These are phyloP conservation scores for Aspergillus campestris DNA, from an alignment of 495 filamentous ascomycete genomes.

Conservation along the genomic window DNA sequence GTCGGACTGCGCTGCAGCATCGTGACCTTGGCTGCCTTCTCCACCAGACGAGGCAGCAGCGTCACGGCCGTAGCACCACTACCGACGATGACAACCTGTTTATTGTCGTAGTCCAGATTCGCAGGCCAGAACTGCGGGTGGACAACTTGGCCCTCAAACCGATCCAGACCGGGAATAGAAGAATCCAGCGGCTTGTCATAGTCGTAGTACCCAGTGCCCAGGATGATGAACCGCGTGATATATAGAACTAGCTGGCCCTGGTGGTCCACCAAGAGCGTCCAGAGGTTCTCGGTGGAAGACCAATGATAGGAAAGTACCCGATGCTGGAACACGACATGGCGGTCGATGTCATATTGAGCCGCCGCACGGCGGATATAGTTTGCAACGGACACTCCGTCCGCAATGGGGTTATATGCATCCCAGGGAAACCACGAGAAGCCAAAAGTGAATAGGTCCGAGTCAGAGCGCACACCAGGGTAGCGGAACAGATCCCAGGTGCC, in stretches of 20 bases:
- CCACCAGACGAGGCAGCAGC: conserved; percentile 21
- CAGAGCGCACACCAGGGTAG: conserved; percentile 62
- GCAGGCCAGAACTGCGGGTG: conserved; percentile 39
- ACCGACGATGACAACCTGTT: conserved; percentile 39
- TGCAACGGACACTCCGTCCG: conserved; percentile 48
- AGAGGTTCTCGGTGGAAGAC: conserved; percentile 50
- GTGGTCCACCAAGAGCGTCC: conserved; percentile 50
- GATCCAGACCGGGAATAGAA: conserved; percentile 20
- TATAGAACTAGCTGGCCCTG: conserved; percentile 38
- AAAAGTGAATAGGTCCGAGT: conserved; percentile 60
- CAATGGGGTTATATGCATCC: conserved; percentile 50
- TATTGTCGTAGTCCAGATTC: conserved; percentile 27
- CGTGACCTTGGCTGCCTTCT: conserved; percentile 23
- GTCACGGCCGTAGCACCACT: conserved; percentile 42
- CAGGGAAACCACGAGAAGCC: conserved; percentile 64
- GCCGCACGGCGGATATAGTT: conserved; percentile 56
- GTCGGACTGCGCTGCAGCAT: conserved; percentile 44
- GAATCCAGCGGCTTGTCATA: conserved; percentile 41
- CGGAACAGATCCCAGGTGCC: conserved; percentile 69
- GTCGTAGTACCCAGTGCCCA: conserved; percentile 33
- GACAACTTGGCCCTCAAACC: conserved; percentile 22
- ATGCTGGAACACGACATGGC: conserved; percentile 52
- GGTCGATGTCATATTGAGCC: conserved; percentile 49
- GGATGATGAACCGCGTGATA: conserved; percentile 48
- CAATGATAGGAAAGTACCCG: conserved; percentile 48